These are phyloP conservation scores for Diaporthe longicolla DNA, from an alignment of 2,329 filamentous ascomycete genomes.

Conservation along the genomic window DNA sequence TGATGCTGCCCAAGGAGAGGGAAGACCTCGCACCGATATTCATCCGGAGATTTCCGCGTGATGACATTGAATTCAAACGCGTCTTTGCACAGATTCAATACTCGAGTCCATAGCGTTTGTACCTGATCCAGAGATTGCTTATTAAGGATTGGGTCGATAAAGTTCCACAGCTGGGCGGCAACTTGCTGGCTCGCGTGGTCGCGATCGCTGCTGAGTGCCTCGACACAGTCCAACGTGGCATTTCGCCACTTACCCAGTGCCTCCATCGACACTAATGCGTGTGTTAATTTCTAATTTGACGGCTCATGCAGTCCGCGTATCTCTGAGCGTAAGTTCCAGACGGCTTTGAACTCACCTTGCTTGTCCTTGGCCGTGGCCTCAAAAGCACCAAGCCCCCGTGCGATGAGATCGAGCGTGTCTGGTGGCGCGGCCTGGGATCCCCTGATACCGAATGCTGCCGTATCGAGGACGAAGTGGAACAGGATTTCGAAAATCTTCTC, in stretches of 20 bases:
- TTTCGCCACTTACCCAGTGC: background rate
- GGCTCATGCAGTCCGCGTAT: too few species aligned
- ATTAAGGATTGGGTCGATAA: background rate
- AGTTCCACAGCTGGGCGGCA: background rate
- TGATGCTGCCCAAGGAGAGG: too few species aligned
- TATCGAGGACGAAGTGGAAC: background rate
- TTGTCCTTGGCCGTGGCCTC: too few species aligned
- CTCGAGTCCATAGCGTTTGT: too few species aligned
- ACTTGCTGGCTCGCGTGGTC: background rate
- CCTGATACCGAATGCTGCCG: background rate
- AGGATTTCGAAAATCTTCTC: background rate
- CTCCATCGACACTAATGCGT: background rate
- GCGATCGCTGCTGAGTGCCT: background rate
- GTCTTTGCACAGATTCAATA: background rate
- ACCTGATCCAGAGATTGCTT: background rate
- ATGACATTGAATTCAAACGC: background rate
- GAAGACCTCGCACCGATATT: too few species aligned
- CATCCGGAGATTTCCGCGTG: background rate
- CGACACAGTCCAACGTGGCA: background rate
- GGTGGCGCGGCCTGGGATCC: background rate
- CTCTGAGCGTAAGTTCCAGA: too few species aligned
- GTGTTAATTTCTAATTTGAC: background rate
- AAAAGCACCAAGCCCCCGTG: too few species aligned
- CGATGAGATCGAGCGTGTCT: background rate
- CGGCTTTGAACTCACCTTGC: background rate